Base-by-base conservation (phyloP, 2,329 filamentous ascomycete genomes). In the Paecilomyces sp. region DNA sequence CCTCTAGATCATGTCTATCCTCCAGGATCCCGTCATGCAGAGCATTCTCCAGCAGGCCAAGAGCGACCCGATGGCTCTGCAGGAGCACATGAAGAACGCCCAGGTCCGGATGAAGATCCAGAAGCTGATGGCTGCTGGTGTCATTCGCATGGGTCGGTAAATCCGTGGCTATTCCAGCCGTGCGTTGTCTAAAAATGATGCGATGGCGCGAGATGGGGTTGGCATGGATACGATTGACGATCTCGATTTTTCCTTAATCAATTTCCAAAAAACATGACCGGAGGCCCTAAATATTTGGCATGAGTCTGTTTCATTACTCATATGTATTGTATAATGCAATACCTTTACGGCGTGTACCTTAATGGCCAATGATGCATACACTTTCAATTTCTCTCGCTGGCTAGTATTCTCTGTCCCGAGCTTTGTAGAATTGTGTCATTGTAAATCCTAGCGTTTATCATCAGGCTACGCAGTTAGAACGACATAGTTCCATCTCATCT, bases 11-110 rank as follows among this genome's bases (percentile, higher is more conserved):
- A 90, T 95, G 84, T 77, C 81, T 63, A 93, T 97, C 71, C 90
- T 97, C 78, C 88, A 92, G 75, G 94, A 99, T 72, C 94, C 94
- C 15, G 88, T 99, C 72, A 97, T 99, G 93, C 92, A 99, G 79
- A 89, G 89, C 66, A 97, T 97, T 66, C 85, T 97, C 59, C 92
- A 97, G 75, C 94, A 99, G 79, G 94, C 94, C 54, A 96, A 97
- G 82, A 87, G 86, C 58, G 90, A 99, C 70, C 94, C 94, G 18
- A 89, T 89, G 55, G 94, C 94, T 54, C 85, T 99, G 63, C 89
- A 95, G 74, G 93, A 99, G 76, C 95, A 99, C 78, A 96, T 99
- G 90, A 90, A 88, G 81, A 99, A 97, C 80, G 85, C 91, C 0
- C 84, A 82, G 60, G 90, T 99, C 67, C 84, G 87, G 61, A 85